Evolutionary conservation across 2,329 filamentous ascomycete genomes (phyloP).

Genomic region (Blumeria graminis): DNA sequence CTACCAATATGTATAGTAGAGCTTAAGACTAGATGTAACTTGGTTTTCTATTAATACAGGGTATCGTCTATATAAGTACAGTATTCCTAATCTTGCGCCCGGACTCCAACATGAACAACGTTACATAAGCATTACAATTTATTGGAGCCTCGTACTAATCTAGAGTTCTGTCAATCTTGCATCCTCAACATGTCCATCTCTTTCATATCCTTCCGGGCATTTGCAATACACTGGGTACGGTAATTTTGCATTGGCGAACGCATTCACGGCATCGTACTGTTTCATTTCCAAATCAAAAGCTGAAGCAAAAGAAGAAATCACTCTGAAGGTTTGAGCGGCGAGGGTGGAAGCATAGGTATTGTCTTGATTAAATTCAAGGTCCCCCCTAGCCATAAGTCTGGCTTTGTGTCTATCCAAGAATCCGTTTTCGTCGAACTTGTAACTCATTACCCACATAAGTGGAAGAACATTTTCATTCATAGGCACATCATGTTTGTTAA

Average conservation of each 20-base stretch:
- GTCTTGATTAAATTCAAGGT: constrained; percentile 5
- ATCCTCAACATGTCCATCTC: neutral
- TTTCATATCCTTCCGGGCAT: neutral
- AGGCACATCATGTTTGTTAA: neutral
- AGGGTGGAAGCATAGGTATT: constrained; percentile 2
- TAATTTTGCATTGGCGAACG: neutral
- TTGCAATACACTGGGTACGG: neutral
- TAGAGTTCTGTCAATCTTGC: neutral
- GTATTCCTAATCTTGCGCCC: no score
- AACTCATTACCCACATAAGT: constrained; percentile 10
- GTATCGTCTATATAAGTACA: no score
- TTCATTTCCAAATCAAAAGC: constrained; percentile 1
- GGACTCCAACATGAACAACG: neutral
- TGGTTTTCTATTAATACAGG: no score
- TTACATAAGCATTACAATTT: no score
- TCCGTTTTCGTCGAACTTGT: constrained; percentile 11
- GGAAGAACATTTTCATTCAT: neutral
- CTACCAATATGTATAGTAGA: no score
- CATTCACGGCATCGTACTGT: constrained; percentile 1
- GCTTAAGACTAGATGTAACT: no score
- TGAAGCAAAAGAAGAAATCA: neutral
- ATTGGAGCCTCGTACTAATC: no score
- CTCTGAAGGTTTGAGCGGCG: neutral
- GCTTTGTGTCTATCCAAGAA: constrained; percentile 9
- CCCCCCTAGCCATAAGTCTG: constrained; percentile 9